phyloP scores from a whole-genome alignment of 805 yeast species.

The Komagataella ulmi region DNA sequence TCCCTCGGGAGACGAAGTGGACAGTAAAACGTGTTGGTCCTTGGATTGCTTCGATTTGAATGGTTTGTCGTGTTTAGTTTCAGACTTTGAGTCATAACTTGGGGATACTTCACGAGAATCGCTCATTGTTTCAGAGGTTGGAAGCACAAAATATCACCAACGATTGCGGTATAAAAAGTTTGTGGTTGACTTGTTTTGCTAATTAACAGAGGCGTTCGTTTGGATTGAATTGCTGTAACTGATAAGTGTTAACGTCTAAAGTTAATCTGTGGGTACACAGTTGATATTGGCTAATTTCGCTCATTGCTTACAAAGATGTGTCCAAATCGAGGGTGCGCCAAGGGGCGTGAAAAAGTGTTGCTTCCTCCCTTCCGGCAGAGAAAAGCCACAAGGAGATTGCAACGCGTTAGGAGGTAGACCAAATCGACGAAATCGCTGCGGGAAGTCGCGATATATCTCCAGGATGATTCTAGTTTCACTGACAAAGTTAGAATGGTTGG shows the following conservation, averaged over 20 bases:
- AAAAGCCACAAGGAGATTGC: background rate
- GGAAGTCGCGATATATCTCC: background rate
- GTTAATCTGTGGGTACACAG: background rate
- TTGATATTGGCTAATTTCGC: background rate
- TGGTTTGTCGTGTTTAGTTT: background rate
- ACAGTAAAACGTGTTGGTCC: constrained; percentile 19
- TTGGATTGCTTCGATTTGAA: background rate
- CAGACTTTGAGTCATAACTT: background rate
- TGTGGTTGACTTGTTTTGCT: background rate
- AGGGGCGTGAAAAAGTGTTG: background rate
- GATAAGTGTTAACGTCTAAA: background rate
- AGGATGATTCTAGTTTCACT: background rate
- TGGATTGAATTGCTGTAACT: background rate
- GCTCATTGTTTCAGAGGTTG: background rate
- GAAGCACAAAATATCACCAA: background rate
- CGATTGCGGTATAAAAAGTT: background rate
- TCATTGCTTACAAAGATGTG: background rate
- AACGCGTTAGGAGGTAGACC: background rate
- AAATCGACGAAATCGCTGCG: background rate
- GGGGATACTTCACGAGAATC: background rate
- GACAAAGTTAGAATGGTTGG: background rate
- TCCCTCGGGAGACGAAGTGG: constrained; percentile 81
- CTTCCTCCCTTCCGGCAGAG: background rate
- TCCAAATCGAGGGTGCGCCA: background rate
- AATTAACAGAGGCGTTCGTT: background rate